These are phyloP conservation scores for Fusarium foetens DNA, from an alignment of 2,329 filamentous ascomycete genomes.

Conservation along the genomic window DNA sequence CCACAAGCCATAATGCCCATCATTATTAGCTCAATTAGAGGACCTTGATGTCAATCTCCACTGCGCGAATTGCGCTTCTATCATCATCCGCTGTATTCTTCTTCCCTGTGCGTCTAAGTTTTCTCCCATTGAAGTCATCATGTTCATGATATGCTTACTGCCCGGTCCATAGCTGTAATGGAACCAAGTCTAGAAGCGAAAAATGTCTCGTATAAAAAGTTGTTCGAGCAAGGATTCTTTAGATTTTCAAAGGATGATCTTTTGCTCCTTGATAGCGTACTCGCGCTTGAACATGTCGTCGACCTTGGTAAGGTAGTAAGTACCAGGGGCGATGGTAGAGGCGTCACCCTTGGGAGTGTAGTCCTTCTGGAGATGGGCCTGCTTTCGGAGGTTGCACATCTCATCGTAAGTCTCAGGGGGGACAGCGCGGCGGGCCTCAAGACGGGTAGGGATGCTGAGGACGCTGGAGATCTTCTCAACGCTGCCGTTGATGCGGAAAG, in stretches of 20 bases:
- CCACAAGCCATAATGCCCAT: constrained; percentile 39
- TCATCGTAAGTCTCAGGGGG: constrained; percentile 78
- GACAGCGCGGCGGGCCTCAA: constrained; percentile 73
- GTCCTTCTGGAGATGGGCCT: constrained; percentile 84
- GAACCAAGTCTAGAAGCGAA: constrained; percentile 25
- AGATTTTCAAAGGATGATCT: neutral
- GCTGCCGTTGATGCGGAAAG: constrained; percentile 77
- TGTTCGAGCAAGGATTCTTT: constrained; percentile 28
- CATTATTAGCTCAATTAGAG: constrained; percentile 43
- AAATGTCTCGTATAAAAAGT: constrained; percentile 22
- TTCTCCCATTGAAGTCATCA: constrained; percentile 36
- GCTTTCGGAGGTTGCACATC: constrained; percentile 84
- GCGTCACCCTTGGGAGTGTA: constrained; percentile 75
- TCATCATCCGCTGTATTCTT: constrained; percentile 37
- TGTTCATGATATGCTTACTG: constrained; percentile 37
- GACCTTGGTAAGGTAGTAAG: constrained; percentile 83
- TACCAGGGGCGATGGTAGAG: constrained; percentile 72
- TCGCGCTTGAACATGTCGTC: constrained; percentile 88
- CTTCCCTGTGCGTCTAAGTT: constrained; percentile 44
- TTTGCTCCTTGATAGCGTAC: constrained; percentile 79
- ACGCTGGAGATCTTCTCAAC: constrained; percentile 74
- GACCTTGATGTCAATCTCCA: constrained; percentile 31
- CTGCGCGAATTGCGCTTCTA: constrained; percentile 37
- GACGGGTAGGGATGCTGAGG: constrained; percentile 74
- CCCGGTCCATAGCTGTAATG: constrained; percentile 14